Base-by-base conservation (phyloP, 805 yeast genomes). In the Pichia occidentalis region DNA sequence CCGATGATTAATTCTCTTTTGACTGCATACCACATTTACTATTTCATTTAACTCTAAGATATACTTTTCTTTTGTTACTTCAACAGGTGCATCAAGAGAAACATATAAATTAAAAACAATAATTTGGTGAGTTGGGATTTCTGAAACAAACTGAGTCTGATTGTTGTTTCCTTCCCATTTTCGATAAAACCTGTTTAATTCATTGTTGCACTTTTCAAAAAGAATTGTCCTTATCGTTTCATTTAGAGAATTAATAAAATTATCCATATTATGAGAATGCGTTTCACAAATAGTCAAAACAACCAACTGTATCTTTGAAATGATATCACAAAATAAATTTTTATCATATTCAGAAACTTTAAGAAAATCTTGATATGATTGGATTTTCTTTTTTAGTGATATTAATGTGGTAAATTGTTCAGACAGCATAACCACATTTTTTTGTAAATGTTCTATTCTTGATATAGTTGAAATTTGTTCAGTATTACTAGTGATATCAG, bases 71-170 rank as follows among this genome's bases (percentile, higher is more conserved):
- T 70, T 71, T 0, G 73, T 49, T 0, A 29, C 16, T 24, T 61
- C 66, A 0, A 75, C 44, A 0, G 67, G 51, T 0, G 82, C 81
- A 0, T 42, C 20, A 3, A 73, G 47, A 3, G 40, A 36, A 21
- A 77, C 57, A 0, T 54, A 41, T 23, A 61, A 61, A 32, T 68
- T 63, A 24, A 60, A 61, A 18, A 68, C 56, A 0, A 54, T 25
- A 4, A 76, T 52, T 2, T 49, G 52, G 46, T 70, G 77, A 4
- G 23, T 12, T 14, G 17, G 28, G 2, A 10, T 1, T 2, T n/a
- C 12, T 13, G 22, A 24, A 5, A 25, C 7, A 24, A 32, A 32
- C 16, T 17, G 19, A 1, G 17, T 11, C 1, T 48, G n/a, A n/a
- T n/a, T n/a, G n/a, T n/a, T 6, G 71, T 41, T 19, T 71, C 48